A percentile compares a stretch with the other conserved stretches of the same genome.
These are phyloP conservation scores for Chlorella sp. DNA, from an alignment of 139 green algal species.

Conservation along the genomic window DNA sequence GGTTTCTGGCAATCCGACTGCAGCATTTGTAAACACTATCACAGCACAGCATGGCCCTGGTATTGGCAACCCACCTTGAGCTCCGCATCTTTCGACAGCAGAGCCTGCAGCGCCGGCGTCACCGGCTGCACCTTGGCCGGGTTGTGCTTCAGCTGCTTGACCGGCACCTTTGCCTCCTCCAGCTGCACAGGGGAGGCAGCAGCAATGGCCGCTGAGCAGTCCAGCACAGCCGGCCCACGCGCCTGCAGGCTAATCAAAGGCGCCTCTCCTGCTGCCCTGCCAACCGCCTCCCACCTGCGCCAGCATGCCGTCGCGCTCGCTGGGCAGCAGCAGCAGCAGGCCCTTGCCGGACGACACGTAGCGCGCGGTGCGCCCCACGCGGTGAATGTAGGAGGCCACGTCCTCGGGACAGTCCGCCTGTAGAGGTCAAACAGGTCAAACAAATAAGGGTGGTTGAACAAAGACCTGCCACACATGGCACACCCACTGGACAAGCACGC, in stretches of 20 bases:
- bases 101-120: slow-evolving; percentile 75
- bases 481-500: too few relatives aligned
- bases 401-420: slow-evolving; percentile 96
- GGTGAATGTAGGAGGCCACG: slow-evolving; percentile 94
- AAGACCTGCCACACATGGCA: too few relatives aligned
- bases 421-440: too few relatives aligned
- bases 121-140: slow-evolving; percentile 79
- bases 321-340: slow-evolving; percentile 83
- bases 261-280: too few relatives aligned
- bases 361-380: slow-evolving; percentile 85
- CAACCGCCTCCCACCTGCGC: slow-evolving; percentile 9
- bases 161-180: slow-evolving; percentile 79
- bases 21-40: too few relatives aligned
- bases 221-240: too few relatives aligned
- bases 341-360: slow-evolving; percentile 67
- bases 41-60: too few relatives aligned
- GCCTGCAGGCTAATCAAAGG: too few relatives aligned
- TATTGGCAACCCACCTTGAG: slow-evolving; percentile 67
- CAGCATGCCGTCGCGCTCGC: slow-evolving; percentile 73
- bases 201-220: too few relatives aligned
- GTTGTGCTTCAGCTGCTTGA: slow-evolving; percentile 85
- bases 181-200: slow-evolving; percentile 57
- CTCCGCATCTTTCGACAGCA: slow-evolving; percentile 87
- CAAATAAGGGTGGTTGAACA: background rate
- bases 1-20: too few relatives aligned